phyloP scores from a whole-genome alignment of 306 rosid genomes.

The Vigna angularis region DNA sequence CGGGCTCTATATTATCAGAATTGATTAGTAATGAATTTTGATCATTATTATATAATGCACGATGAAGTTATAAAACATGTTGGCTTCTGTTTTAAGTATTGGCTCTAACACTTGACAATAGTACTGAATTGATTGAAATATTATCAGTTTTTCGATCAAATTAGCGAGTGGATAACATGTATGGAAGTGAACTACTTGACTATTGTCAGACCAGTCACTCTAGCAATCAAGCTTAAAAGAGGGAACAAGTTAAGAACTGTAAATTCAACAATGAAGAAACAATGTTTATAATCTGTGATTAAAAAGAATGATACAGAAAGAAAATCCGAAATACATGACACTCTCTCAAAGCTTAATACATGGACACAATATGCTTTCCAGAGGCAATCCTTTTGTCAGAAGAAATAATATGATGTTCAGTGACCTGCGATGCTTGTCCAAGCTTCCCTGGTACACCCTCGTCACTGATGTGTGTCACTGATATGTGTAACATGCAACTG shows the following conservation, averaged over 20 bases:
- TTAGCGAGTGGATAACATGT: no score
- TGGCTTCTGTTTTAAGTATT: neutral
- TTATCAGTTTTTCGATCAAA: neutral
- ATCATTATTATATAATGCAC: neutral
- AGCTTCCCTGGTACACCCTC: constrained; percentile 10
- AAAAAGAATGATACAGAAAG: constrained; percentile 18
- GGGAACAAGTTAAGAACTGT: neutral
- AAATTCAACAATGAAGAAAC: constrained; percentile 12
- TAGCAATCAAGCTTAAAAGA: neutral
- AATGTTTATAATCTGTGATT: neutral
- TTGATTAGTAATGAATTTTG: neutral
- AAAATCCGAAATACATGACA: constrained; percentile 31
- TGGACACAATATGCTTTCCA: neutral
- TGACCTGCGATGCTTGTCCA: constrained; percentile 23
- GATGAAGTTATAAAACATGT: neutral
- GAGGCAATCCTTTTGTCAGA: neutral
- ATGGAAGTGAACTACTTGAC: neutral
- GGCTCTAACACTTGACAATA: neutral
- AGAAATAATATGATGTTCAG: constrained; percentile 15
- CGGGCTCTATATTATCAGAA: no score
- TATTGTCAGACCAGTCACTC: neutral
- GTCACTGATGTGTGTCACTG: constrained; percentile 12
- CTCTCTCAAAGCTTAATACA: neutral
- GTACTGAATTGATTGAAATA: neutral
- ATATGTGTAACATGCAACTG: constrained; percentile 37